Conservation (phyloP, 78 protist species). For the Dictyostelium firmibasis region DNA sequence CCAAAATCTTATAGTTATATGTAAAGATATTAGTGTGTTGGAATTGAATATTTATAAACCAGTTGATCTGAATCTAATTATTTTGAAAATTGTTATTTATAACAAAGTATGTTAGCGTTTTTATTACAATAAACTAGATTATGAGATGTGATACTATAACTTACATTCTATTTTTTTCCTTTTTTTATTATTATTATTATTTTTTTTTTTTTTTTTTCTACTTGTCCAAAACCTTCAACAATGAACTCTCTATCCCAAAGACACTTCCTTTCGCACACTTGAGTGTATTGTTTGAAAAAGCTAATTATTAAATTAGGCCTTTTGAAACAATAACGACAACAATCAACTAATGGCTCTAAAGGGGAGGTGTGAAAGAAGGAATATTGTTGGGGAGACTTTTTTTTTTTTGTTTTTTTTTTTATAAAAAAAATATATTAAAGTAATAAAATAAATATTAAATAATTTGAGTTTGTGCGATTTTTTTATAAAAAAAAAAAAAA, state of each 20-base stretch:
- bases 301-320: no score
- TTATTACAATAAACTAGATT: not conserved
- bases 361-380: not conserved
- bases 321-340: not conserved
- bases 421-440: not conserved
- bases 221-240: not conserved
- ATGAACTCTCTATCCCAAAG: not conserved
- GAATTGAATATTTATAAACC: not conserved
- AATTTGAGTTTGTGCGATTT: not conserved
- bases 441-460: not conserved
- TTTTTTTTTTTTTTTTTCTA: not conserved
- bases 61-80: not conserved
- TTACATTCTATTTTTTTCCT: not conserved
- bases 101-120: not conserved
- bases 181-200: not conserved
- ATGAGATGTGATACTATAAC: not conserved
- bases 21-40: not conserved
- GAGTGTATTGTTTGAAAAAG: not conserved
- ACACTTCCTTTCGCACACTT: not conserved
- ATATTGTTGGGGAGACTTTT: not conserved
- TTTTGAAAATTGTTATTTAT: not conserved
- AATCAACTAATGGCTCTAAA: not conserved
- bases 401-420: not conserved
- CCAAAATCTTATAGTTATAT: not conserved
- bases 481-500: no score